Base-by-base conservation (phyloP, 306 rosid species). In the Hippophae tibetana region DNA sequence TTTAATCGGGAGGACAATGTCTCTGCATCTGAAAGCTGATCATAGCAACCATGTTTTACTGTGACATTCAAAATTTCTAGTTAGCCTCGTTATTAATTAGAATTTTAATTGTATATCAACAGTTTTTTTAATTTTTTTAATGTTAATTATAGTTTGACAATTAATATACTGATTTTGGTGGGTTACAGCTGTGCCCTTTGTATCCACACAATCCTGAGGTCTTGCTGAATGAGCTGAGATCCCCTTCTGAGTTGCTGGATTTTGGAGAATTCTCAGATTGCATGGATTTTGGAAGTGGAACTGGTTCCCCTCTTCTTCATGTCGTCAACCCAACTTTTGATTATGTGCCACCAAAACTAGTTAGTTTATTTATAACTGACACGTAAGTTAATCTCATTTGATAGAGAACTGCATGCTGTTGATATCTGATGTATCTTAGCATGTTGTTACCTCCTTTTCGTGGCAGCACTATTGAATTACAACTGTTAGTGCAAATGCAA, bases 141-240 rank as follows among this genome's bases (percentile, higher is more conserved):
- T 59, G 14, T 25, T 11, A 13, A 5, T 45, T 66, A 47, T 31
- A 11, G 47, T 49, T 63, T 58, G 52, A 71, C 43, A 27, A 60
- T 58, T 13, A 43, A 5, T 60, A 9, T 58, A 69, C 48, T 46
- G 65, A 41, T 55, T 52, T 18, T 49, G 43, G 61, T 65, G 60
- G 48, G 61, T 74, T 65, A 65, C 85, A 92, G 99, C 52, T 92
- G 74, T 92, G 95, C 76, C 99, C 99, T 68, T 53, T 88, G 79
- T 92, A 92, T 80, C 99, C 99, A 0, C 96, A 92, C 86, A 83
- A 92, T 75, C 99, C 99, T 10, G 86, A 88, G 77, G 86, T 85
- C 53, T 76, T 85, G 53, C 64, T 92, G 69, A 92, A 88, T 70
- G 97, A 88, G 76, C 77, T 92, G 80, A 80, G 99, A 74, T 92